phyloP scores from a whole-genome alignment of 306 rosid species.

The Citrullus colocynthis region DNA sequence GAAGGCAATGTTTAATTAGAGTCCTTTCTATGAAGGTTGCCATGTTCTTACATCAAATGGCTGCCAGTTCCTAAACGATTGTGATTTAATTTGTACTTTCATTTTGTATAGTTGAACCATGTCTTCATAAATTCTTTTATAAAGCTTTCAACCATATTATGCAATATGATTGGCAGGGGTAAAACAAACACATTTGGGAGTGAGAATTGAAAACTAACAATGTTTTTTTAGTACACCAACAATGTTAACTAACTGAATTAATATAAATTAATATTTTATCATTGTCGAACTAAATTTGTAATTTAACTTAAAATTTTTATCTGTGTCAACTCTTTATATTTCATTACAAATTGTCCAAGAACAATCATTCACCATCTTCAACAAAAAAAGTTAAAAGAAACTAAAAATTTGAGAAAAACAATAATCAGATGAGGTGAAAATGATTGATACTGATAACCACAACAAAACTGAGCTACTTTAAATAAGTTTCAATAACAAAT shows the following conservation, averaged over 20 bases:
- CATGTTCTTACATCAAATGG: neutral
- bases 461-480: conserved; percentile 1
- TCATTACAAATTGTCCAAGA: neutral
- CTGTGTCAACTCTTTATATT: neutral
- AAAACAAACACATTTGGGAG: no score
- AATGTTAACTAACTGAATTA: no score
- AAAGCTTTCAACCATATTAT: neutral
- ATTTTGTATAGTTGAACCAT: neutral
- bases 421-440: neutral
- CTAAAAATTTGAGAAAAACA: neutral
- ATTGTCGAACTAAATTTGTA: no score
- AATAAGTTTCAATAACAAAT: neutral
- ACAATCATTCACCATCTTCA: neutral
- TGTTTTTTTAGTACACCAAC: no score
- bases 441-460: neutral
- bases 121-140: neutral
- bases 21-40: neutral
- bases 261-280: no score
- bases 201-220: no score
- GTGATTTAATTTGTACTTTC: neutral
- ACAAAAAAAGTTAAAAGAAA: neutral
- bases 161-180: no score
- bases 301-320: neutral
- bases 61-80: neutral
- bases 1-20: neutral